phyloP scores from a whole-genome alignment of 306 rosid species.

The Quercus engelmannii region DNA sequence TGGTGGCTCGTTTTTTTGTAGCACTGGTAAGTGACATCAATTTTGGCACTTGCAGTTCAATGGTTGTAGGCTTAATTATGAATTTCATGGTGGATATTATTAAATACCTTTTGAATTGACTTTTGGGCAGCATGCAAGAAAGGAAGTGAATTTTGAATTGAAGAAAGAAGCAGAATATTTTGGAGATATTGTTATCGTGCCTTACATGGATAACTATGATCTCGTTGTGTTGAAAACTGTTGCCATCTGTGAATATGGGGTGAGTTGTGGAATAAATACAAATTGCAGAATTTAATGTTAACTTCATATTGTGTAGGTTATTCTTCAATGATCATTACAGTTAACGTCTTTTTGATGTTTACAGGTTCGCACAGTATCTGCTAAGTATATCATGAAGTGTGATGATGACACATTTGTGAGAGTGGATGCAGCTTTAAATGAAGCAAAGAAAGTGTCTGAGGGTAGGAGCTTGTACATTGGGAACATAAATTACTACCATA shows the following conservation, averaged over 20 bases:
- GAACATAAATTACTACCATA: slow-evolving; percentile 84
- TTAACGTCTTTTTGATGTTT: slow-evolving; percentile 15
- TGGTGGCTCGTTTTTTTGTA: slow-evolving; percentile 87
- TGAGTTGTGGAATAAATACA: slow-evolving; percentile 37
- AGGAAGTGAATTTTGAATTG: slow-evolving; percentile 67
- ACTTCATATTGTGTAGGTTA: neutral
- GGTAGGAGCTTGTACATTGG: slow-evolving; percentile 74
- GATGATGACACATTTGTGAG: slow-evolving; percentile 95
- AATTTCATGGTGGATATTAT: slow-evolving; percentile 5
- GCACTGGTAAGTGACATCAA: slow-evolving; percentile 67
- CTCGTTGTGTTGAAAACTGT: slow-evolving; percentile 94
- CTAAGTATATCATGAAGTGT: slow-evolving; percentile 84
- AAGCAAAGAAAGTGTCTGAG: slow-evolving; percentile 42
- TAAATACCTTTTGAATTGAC: slow-evolving; percentile 17
- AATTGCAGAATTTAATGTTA: neutral
- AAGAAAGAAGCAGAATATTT: slow-evolving; percentile 91
- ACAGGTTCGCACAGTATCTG: slow-evolving; percentile 68
- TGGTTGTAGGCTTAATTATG: neutral
- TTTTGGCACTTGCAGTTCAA: slow-evolving; percentile 4
- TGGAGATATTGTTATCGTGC: slow-evolving; percentile 90
- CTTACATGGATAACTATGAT: slow-evolving; percentile 95
- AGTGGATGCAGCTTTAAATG: slow-evolving; percentile 56
- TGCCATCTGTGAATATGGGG: slow-evolving; percentile 97
- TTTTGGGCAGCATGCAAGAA: slow-evolving; percentile 61
- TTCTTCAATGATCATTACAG: neutral